phyloP scores from a whole-genome alignment of 139 green algal genomes.

The Auxenochlorella pyrenoidosa region DNA sequence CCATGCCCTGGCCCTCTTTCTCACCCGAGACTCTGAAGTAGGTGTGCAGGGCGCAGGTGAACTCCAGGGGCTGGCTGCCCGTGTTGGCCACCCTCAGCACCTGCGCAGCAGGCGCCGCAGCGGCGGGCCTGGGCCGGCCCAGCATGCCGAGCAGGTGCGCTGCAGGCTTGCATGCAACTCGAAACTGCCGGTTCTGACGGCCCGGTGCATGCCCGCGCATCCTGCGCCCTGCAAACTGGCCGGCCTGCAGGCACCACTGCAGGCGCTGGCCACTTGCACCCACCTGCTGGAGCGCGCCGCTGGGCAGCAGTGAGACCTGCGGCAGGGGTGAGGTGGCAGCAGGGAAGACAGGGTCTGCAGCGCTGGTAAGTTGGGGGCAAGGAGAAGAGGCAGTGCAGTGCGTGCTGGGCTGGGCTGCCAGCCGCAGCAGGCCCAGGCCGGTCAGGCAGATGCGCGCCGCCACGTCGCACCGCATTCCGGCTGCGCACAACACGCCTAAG shows the following conservation, averaged over 20 bases:
- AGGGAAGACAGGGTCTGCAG: not conserved
- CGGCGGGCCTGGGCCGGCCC: too few relatives aligned
- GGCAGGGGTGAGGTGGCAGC: not conserved
- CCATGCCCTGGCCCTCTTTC: not conserved
- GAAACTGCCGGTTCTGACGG: too few relatives aligned
- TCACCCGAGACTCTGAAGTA: constrained; percentile 75
- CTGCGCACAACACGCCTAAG: too few relatives aligned
- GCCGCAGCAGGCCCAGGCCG: too few relatives aligned
- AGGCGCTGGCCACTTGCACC: not conserved
- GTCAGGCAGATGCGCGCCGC: too few relatives aligned
- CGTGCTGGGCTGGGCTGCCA: not conserved
- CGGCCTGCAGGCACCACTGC: too few relatives aligned
- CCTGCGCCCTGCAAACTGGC: too few relatives aligned
- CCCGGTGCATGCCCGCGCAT: too few relatives aligned
- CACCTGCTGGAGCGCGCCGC: constrained; percentile 19
- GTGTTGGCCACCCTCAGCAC: constrained; percentile 45
- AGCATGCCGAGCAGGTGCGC: too few relatives aligned
- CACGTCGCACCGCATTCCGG: too few relatives aligned
- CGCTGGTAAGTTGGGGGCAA: not conserved
- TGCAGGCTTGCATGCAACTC: too few relatives aligned
- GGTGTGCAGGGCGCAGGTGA: constrained; percentile 88
- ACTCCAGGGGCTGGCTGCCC: constrained; percentile 51
- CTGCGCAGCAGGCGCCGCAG: constrained; percentile 7
- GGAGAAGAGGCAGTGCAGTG: not conserved
- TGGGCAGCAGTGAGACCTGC: constrained; percentile 14